Conservation (phyloP, 1,284 basidiomycete species). For the Leccinum pachyderme region DNA sequence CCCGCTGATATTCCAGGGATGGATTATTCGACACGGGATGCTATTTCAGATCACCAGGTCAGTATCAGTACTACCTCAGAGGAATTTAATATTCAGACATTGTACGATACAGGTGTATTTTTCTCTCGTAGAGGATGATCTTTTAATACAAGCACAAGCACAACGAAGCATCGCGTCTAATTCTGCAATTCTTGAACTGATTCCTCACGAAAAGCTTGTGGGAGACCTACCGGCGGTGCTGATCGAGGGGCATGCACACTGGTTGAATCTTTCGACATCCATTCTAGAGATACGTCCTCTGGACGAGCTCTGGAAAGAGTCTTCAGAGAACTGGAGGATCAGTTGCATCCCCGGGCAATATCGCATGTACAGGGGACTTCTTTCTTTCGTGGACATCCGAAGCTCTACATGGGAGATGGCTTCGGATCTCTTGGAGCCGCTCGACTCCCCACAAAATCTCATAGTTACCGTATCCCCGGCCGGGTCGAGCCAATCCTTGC, state of each 20-base stretch:
- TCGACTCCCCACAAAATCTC: conserved; percentile 36
- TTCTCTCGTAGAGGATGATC: conserved; percentile 19
- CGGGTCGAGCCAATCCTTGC: conserved; percentile 7
- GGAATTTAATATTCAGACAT: not conserved
- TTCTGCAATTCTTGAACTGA: conserved; percentile 31
- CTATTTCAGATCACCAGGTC: conserved; percentile 26
- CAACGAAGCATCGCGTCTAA: not conserved
- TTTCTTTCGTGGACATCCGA: not conserved
- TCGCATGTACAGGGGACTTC: not conserved
- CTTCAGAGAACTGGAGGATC: conserved; percentile 21
- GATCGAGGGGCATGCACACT: conserved; percentile 37
- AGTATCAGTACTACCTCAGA: not conserved
- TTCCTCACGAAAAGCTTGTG: conserved; percentile 35
- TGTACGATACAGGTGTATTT: conserved; percentile 22
- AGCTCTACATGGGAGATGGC: conserved; percentile 29
- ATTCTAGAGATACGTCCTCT: conserved; percentile 40
- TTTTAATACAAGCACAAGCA: conserved; percentile 36
- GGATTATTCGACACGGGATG: conserved; percentile 33
- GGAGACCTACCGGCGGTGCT: conserved; percentile 40
- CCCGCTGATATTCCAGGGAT: conserved; percentile 36
- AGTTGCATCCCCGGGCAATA: not conserved
- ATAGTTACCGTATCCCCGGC: conserved; percentile 16
- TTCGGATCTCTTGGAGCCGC: conserved; percentile 22
- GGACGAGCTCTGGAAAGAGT: conserved; percentile 22
- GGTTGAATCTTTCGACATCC: conserved; percentile 35